A percentile compares a stretch with the other conserved stretches of the same genome.
Evolutionary conservation across 2,329 filamentous ascomycete genomes (phyloP).

Genomic region (Neurospora sp.): DNA sequence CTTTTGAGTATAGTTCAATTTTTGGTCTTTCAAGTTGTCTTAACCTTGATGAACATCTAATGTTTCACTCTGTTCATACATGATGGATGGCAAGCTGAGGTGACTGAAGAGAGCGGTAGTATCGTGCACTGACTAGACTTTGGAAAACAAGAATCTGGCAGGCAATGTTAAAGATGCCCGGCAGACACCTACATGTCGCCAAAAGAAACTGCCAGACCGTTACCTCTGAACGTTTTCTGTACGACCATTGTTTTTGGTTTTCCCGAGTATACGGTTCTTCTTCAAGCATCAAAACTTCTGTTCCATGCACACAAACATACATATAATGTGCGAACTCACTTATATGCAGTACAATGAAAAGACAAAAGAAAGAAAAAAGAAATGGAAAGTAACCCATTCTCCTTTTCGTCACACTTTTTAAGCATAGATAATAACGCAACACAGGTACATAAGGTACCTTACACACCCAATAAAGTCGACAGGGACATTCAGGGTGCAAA

Average conservation of each 20-base stretch:
- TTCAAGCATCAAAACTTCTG: not conserved
- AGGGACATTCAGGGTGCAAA: not conserved
- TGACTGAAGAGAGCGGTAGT: not conserved
- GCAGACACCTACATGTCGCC: not conserved
- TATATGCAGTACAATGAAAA: no score
- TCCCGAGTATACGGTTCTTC: no score
- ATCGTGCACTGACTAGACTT: not conserved
- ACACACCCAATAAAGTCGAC: no score
- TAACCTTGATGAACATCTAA: not conserved
- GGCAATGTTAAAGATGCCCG: not conserved
- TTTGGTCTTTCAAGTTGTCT: not conserved
- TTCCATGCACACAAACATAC: not conserved
- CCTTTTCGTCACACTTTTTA: no score
- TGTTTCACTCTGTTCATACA: not conserved
- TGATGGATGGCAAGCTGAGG: not conserved
- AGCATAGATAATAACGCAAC: no score
- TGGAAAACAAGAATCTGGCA: not conserved
- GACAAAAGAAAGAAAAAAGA: no score
- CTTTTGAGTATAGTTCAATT: not conserved
- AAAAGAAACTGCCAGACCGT: no score
- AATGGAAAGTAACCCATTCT: no score
- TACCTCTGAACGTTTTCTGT: not conserved
- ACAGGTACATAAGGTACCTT: not conserved
- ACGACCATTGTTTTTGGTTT: not conserved
- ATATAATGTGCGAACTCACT: not conserved